Percentiles rank a stretch among this genome's conserved stretches.
These are phyloP conservation scores for Didymella lethalis DNA, from an alignment of 2,329 filamentous ascomycete genomes.

Conservation along the genomic window DNA sequence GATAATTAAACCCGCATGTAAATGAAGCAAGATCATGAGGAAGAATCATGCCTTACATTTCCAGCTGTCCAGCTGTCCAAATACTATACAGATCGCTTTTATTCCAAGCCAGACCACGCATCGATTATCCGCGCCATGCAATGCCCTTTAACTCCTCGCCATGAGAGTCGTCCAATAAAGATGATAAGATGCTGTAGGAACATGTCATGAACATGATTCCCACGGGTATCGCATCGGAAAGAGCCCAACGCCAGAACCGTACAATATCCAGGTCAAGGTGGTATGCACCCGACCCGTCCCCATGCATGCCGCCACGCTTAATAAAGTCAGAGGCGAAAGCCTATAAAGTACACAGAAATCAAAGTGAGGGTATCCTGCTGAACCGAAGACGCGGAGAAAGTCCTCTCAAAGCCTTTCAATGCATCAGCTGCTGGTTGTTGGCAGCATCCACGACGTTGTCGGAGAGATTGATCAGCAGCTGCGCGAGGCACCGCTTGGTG, in stretches of 20 bases:
- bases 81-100: conserved; percentile 41
- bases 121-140: conserved; percentile 34
- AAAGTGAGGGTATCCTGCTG: conserved; percentile 18
- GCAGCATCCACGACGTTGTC: conserved; percentile 75
- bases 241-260: conserved; percentile 37
- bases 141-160: conserved; percentile 42
- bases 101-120: conserved; percentile 22
- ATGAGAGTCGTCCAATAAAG: conserved; percentile 33
- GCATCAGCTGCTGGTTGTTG: conserved; percentile 50
- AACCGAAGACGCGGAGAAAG: conserved; percentile 1
- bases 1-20: background rate
- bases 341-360: conserved; percentile 33
- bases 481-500: conserved; percentile 96
- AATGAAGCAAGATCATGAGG: background rate
- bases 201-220: conserved; percentile 28
- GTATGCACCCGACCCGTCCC: conserved; percentile 26
- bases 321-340: conserved; percentile 36
- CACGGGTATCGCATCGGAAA: conserved; percentile 43
- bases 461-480: conserved; percentile 93
- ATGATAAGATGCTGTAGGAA: conserved; percentile 38
- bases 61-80: conserved; percentile 18
- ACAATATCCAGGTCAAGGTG: conserved; percentile 33
- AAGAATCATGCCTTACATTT: conserved; percentile 18
- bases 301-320: conserved; percentile 32
- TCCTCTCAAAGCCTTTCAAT: conserved; percentile 27